Evolutionary conservation across 2,329 filamentous ascomycete species (phyloP).

Genomic region (Sodiomyces alkalinus): DNA sequence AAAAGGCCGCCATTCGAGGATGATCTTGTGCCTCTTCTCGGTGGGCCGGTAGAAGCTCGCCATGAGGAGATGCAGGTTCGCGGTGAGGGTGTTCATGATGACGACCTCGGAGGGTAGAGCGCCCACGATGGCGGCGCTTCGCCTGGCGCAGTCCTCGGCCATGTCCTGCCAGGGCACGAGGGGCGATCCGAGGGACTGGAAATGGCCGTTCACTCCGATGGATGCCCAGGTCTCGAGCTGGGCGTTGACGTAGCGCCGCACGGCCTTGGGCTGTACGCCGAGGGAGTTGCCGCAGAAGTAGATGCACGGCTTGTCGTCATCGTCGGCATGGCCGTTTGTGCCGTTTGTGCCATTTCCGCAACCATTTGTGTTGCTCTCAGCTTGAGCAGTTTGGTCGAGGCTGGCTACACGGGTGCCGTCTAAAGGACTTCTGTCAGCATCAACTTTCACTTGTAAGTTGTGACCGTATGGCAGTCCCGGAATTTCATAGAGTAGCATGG

Average conservation of each 20-base stretch:
- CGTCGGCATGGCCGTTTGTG: slow-evolving; percentile 9
- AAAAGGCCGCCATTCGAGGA: slow-evolving; percentile 82
- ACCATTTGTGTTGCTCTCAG: slow-evolving; percentile 12
- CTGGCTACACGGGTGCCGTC: no score
- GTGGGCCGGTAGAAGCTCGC: slow-evolving; percentile 69
- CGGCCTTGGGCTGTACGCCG: slow-evolving; percentile 56
- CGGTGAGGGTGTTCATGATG: slow-evolving; percentile 76
- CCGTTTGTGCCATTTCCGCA: slow-evolving; percentile 8
- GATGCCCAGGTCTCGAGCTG: slow-evolving; percentile 75
- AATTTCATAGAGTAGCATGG: no score
- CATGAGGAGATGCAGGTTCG: slow-evolving; percentile 70
- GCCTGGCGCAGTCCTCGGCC: slow-evolving; percentile 55
- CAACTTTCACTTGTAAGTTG: no score
- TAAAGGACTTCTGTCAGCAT: no score
- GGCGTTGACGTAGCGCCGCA: slow-evolving; percentile 47
- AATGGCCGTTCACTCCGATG: slow-evolving; percentile 76
- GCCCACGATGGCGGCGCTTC: slow-evolving; percentile 61
- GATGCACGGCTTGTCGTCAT: slow-evolving; percentile 33
- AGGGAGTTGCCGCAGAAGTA: slow-evolving; percentile 74
- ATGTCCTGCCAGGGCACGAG: slow-evolving; percentile 64
- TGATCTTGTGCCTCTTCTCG: slow-evolving; percentile 53
- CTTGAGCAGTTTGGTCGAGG: no score
- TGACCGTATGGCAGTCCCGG: no score
- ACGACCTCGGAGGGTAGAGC: slow-evolving; percentile 60
- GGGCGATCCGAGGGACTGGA: slow-evolving; percentile 52